Base-by-base conservation (phyloP, 73 alveolate species). In the Durusdinium trenchii region DNA sequence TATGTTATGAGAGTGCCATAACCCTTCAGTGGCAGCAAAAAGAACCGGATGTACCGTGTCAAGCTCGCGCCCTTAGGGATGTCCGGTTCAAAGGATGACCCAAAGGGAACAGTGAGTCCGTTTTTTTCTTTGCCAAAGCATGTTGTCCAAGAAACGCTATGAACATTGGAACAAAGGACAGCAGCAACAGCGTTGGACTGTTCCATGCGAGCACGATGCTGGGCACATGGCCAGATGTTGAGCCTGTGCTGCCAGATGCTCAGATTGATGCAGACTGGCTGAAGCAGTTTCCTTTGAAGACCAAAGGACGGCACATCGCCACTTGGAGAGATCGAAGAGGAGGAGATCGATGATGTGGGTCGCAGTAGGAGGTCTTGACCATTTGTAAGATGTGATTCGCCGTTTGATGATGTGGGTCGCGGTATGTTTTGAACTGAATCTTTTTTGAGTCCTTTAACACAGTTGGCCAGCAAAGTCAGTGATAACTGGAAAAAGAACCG, bases 131-230 rank as follows among this genome's bases (percentile, higher is more conserved):
- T 57, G 35, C 71, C 71, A 60, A 60, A 60, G 73, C 18, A 32
- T 23, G 73, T 60, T 60, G 73, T 32, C n/a, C n/a, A n/a, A n/a
- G n/a, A n/a, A n/a, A n/a, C n/a, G n/a, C n/a, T n/a, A n/a, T n/a
- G n/a, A n/a, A n/a, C n/a, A n/a, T n/a, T n/a, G 99, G 35, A 93
- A 93, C 64, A 91, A 75, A 42, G 73, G 99, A 93, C 92, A 93
- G 57, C 73, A 76, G 93, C 73, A 75, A 23, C 99, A 93, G 47
- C 61, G 36, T 38, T 81, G 75, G 99, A 93, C 83, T 7, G 43
- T 2, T 60, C 30, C 73, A 60, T 23, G 18, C 3, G n/a, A n/a
- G n/a, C n/a, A 32, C 73, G 30, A 67, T 67, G n/a, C 42, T 83
- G 71, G 51, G 50, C 52, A 28, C 75, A 48, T 50, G 73, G 93